phyloP scores from a whole-genome alignment of 2,329 filamentous ascomycete genomes.

The Alternaria triticimaculans region DNA sequence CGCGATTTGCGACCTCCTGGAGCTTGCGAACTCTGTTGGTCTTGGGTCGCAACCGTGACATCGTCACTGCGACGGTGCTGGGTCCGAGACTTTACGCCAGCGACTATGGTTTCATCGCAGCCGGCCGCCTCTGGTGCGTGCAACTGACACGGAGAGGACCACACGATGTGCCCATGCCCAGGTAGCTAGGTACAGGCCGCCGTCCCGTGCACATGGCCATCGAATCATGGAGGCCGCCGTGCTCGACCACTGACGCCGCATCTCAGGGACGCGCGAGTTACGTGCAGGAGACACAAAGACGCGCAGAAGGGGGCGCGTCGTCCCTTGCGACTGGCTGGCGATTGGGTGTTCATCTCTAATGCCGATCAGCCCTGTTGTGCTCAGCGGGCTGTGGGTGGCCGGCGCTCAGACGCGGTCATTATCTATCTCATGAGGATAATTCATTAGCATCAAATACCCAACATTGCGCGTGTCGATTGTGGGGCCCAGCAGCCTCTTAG shows the following conservation, averaged over 20 bases:
- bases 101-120: constrained; percentile 37
- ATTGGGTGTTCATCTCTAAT: constrained; percentile 26
- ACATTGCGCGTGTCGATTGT: constrained; percentile 42
- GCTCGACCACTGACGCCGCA: constrained; percentile 34
- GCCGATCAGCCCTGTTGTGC: constrained; percentile 17
- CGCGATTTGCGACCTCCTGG: constrained; percentile 3
- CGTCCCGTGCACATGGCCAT: constrained; percentile 38
- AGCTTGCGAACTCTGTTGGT: neutral
- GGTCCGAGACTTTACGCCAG: constrained; percentile 31
- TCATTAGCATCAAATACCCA: constrained; percentile 38
- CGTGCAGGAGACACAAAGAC: constrained; percentile 25
- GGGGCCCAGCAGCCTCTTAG: constrained; percentile 37
- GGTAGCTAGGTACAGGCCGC: constrained; percentile 24
- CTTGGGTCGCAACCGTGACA: neutral
- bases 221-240: constrained; percentile 40
- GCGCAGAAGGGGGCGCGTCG: constrained; percentile 19
- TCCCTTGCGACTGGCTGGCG: constrained; percentile 32
- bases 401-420: constrained; percentile 7
- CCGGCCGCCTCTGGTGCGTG: constrained; percentile 26
- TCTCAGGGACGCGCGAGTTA: constrained; percentile 43
- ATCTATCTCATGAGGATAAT: constrained; percentile 20
- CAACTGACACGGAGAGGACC: constrained; percentile 32
- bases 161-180: constrained; percentile 12
- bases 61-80: constrained; percentile 34
- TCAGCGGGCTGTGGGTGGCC: constrained; percentile 22